Evolutionary conservation across 192 early-diverging fungal genomes (phyloP).

Genomic region (Coemansia umbellata): DNA sequence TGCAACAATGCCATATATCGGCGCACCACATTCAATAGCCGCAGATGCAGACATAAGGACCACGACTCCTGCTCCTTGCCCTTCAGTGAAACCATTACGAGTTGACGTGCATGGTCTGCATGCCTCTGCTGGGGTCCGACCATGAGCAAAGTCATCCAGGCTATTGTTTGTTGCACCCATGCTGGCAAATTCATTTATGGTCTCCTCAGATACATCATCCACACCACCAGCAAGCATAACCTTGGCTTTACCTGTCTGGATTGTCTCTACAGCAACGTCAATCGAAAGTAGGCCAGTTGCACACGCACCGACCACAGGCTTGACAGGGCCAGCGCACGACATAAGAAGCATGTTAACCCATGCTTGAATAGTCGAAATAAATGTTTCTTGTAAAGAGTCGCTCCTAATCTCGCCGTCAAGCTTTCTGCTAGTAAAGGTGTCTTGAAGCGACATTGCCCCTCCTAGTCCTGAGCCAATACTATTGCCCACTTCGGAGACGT

Average conservation of each 20-base stretch:
- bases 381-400: conserved; percentile 57
- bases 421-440: conserved; percentile 67
- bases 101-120: conserved; percentile 86
- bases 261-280: conserved; percentile 83
- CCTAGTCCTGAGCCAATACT: conserved; percentile 81
- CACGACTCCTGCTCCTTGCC: conserved; percentile 82
- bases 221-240: conserved; percentile 85
- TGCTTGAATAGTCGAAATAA: conserved; percentile 92
- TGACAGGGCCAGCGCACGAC: conserved; percentile 86
- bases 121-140: conserved; percentile 85
- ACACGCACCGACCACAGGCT: conserved; percentile 70
- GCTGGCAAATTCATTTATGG: conserved; percentile 86
- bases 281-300: conserved; percentile 88
- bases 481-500: conserved; percentile 90
- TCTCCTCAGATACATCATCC: conserved; percentile 87
- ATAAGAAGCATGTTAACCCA: conserved; percentile 93
- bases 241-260: conserved; percentile 83
- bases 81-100: conserved; percentile 88
- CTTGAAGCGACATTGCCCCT: conserved; percentile 64
- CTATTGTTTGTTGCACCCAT: conserved; percentile 91
- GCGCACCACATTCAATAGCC: conserved; percentile 85
- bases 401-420: conserved; percentile 46
- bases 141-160: conserved; percentile 75
- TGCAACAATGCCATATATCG: conserved; percentile 85
- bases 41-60: conserved; percentile 81